Percentiles rank a stretch among this genome's conserved stretches.
phyloP scores from a whole-genome alignment of 257 asterid species.

The Ballota nigra region DNA sequence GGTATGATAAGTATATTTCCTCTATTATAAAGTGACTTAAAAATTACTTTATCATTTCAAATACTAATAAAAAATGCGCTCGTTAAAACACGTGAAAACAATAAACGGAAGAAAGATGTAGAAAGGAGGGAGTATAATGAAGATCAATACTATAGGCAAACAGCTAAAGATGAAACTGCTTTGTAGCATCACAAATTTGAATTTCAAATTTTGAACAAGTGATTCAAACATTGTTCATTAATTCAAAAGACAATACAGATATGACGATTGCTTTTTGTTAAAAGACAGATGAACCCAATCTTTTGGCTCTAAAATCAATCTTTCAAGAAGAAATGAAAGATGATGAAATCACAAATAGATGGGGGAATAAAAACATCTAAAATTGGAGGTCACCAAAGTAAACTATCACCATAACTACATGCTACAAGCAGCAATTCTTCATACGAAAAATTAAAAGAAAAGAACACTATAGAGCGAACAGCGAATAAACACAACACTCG shows the following conservation, averaged over 20 bases:
- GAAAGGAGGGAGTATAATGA: too few species aligned
- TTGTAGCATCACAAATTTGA: neutral
- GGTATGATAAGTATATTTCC: too few species aligned
- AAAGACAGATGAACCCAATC: conserved; percentile 16
- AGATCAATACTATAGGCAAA: neutral
- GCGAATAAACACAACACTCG: conserved; percentile 19
- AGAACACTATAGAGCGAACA: conserved; percentile 31
- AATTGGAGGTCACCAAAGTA: conserved; percentile 32
- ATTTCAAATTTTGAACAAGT: conserved; percentile 8
- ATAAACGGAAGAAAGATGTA: too few species aligned
- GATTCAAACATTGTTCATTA: neutral
- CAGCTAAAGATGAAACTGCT: neutral
- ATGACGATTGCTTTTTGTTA: neutral
- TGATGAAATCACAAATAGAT: conserved; percentile 20
- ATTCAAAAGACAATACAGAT: conserved; percentile 17
- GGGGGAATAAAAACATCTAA: conserved; percentile 31
- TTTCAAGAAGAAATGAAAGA: conserved; percentile 19
- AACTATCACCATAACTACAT: conserved; percentile 35
- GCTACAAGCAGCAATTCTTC: conserved; percentile 43
- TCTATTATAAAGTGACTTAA: too few species aligned
- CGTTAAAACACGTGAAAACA: too few species aligned
- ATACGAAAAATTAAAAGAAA: conserved; percentile 20
- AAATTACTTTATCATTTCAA: too few species aligned
- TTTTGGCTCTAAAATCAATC: conserved; percentile 24
- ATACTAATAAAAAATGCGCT: too few species aligned